These are phyloP conservation scores for Pythium oligandrum DNA, from an alignment of 352 stramenopile species.

Conservation along the genomic window DNA sequence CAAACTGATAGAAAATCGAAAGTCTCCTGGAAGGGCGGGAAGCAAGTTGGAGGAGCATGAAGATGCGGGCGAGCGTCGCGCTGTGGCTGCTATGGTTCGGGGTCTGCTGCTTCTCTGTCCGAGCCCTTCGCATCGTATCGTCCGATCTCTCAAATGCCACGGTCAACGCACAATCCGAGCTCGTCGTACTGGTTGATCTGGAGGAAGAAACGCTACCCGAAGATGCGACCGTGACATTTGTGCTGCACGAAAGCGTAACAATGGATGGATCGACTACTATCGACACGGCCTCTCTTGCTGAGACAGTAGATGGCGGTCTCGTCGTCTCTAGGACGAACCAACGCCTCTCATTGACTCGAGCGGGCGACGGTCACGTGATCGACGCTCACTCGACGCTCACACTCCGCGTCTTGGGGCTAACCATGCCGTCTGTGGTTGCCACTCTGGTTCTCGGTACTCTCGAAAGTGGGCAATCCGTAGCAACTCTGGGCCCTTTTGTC, in stretches of 20 bases:
- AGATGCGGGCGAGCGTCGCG: too few relatives aligned
- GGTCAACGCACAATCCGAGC: conserved; percentile 5
- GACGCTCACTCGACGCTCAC: conserved; percentile 5
- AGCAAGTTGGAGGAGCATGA: too few relatives aligned
- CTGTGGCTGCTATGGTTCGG: too few relatives aligned
- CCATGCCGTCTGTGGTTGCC: conserved; percentile 22
- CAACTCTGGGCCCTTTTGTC: conserved; percentile 18
- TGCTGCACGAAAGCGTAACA: conserved; percentile 1
- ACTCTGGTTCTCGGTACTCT: conserved; percentile 23
- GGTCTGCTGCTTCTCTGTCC: conserved; percentile 28
- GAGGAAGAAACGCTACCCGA: conserved; percentile 4
- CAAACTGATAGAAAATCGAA: too few relatives aligned
- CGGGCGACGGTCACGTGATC: conserved; percentile 12
- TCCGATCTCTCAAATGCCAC: conserved; percentile 15
- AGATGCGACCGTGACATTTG: conserved; percentile 15
- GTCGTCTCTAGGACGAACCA: not conserved
- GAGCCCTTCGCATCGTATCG: conserved; percentile 12
- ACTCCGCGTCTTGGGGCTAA: conserved; percentile 23
- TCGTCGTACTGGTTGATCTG: conserved; percentile 8
- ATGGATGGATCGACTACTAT: conserved; percentile 2
- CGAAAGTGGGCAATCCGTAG: conserved; percentile 12
- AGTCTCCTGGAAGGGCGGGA: too few relatives aligned
- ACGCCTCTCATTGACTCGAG: conserved; percentile 26
- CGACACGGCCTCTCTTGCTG: conserved; percentile 11
- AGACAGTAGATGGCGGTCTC: conserved; percentile 13